phyloP scores from a whole-genome alignment of 441 rosid species.

The Euphorbia celastroides region DNA sequence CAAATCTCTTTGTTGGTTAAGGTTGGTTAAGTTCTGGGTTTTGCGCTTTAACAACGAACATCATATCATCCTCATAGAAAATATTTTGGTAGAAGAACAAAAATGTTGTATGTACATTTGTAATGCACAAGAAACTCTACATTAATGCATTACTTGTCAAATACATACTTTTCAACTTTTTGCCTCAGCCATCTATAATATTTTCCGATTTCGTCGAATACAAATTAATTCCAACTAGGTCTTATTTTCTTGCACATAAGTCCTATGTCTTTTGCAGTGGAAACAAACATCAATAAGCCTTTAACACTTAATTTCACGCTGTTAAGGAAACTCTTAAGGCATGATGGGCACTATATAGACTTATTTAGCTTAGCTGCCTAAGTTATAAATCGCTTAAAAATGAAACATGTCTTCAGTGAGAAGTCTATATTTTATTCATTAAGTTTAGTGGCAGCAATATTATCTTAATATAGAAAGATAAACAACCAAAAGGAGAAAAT shows the following conservation, averaged over 20 bases:
- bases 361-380: background rate
- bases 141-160: background rate
- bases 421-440: background rate
- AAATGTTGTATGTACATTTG: slow-evolving; percentile 1
- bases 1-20: slow-evolving; percentile 5
- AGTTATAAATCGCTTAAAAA: background rate
- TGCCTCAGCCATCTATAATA: background rate
- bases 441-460: background rate
- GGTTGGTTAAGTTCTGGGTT: slow-evolving; percentile 15
- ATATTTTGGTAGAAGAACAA: slow-evolving; percentile 35
- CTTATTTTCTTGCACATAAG: background rate
- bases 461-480: background rate
- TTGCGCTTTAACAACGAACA: slow-evolving; percentile 23
- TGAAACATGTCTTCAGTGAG: background rate
- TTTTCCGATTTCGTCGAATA: background rate
- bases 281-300: background rate
- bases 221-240: background rate
- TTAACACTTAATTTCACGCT: background rate
- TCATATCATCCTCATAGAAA: slow-evolving; percentile 43
- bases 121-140: background rate
- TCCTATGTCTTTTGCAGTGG: background rate
- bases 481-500: background rate
- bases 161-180: background rate
- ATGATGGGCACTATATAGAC: background rate
- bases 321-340: background rate